Evolutionary conservation across 1,284 basidiomycete genomes (phyloP).

Genomic region (Fomitopsis schrenkii): DNA sequence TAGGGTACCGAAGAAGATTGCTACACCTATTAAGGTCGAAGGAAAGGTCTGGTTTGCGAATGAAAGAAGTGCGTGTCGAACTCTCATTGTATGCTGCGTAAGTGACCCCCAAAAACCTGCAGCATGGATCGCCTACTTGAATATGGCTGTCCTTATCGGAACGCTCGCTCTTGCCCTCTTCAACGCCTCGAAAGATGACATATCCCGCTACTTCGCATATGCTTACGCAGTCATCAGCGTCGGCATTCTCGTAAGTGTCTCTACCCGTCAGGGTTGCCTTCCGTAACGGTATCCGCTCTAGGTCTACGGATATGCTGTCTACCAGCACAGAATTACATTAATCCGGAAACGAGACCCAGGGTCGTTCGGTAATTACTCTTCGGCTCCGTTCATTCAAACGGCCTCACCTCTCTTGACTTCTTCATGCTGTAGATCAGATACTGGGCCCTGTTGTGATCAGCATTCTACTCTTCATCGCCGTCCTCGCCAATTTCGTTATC

Average conservation of each 20-base stretch:
- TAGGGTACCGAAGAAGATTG: conserved; percentile 81
- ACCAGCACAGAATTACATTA: conserved; percentile 87
- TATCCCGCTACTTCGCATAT: conserved; percentile 81
- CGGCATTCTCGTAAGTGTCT: conserved; percentile 50
- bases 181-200: conserved; percentile 76
- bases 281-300: conserved; percentile 22
- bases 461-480: conserved; percentile 75
- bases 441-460: conserved; percentile 81
- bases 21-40: conserved; percentile 90
- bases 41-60: conserved; percentile 99
- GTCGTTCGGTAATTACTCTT: conserved; percentile 68
- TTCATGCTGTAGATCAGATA: conserved; percentile 57
- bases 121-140: conserved; percentile 93
- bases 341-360: conserved; percentile 91
- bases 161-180: conserved; percentile 86
- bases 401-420: conserved; percentile 1
- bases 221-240: conserved; percentile 80
- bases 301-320: conserved; percentile 86
- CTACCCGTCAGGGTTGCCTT: not conserved
- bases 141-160: conserved; percentile 81
- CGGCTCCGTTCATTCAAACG: not conserved
- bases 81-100: conserved; percentile 2
- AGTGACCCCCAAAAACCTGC: not conserved
- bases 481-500: conserved; percentile 85
- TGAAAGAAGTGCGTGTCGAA: conserved; percentile 73